These are phyloP conservation scores for Aureococcus anophagefferens DNA, from an alignment of 108 stramenopile species.

Conservation along the genomic window DNA sequence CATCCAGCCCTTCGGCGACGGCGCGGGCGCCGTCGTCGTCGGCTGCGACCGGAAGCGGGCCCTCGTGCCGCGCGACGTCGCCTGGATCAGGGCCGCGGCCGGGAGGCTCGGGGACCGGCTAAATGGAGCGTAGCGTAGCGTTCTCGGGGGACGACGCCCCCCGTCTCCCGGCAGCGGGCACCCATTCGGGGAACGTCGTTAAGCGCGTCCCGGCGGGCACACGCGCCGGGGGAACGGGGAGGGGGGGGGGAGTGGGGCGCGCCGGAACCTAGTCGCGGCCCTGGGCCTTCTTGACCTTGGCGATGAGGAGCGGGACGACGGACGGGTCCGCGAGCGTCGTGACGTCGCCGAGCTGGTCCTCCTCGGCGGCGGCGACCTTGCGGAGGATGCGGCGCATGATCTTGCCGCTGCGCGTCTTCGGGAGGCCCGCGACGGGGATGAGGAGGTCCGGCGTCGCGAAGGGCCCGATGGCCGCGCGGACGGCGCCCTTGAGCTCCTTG, in stretches of 20 bases:
- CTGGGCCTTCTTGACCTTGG: conserved; percentile 38
- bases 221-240: too few species aligned
- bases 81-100: neutral
- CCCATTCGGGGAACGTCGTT: too few species aligned
- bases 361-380: conserved; percentile 68
- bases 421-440: conserved; percentile 54
- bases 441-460: conserved; percentile 75
- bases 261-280: neutral
- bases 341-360: conserved; percentile 74
- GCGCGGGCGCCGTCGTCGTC: neutral
- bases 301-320: conserved; percentile 74
- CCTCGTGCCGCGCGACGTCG: neutral
- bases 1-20: neutral
- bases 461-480: conserved; percentile 64
- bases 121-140: too few species aligned
- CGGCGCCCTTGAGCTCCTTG: conserved; percentile 56
- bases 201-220: too few species aligned
- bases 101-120: neutral
- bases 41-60: neutral
- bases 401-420: conserved; percentile 75
- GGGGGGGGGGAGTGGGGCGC: too few species aligned
- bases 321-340: conserved; percentile 89
- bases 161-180: too few species aligned
- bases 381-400: conserved; percentile 83
- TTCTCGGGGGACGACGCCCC: too few species aligned